Evolutionary conservation across 331 rosid species (phyloP), one percentile per base, ranked within the genome.

Genomic region (Acacia concinna): DNA sequence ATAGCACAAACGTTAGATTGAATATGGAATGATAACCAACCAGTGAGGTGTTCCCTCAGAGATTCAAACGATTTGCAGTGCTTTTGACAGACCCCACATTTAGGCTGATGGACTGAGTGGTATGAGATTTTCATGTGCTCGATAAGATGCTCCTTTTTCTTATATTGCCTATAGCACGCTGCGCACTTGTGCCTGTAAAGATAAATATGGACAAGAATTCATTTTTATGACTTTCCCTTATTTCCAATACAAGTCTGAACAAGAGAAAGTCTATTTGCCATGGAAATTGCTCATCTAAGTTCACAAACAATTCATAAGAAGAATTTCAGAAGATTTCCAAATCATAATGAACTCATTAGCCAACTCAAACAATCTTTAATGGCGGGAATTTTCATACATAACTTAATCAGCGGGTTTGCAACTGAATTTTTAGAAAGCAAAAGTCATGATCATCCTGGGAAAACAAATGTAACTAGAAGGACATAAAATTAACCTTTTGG

Each of bases 1-100:
- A 69, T 20, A 28, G 67, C 28, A 13, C 23, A 11, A 18, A 64
- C 11, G 73, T 71, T 63, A 32, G 60, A 80, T 73, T 34, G 49
- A 68, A 66, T 60, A 64, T 56, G 72, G 31, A 73, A 59, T n/a
- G 71, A 46, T 13, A 71, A 70, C 87, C 69, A 78, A 91, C 96
- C 98, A 3, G 32, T 75, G 54, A 94, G 82, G 88, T 94, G 96
- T 51, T 94, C 97, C 84, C 98, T 86, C 54, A 89, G 68, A 23
- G 98, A 94, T 85, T 94, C 97, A 77, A 94, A 90, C 25, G 91
- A 87, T 77, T 84, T 91, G 89, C 91, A 94, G 76, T 87, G 93
- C 89, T 91, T 94, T 77, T 62, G 76, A 78, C 98, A 91, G 35
- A 89, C 86, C 82, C 78, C 80, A 41, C 96, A 94, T 78, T 71